Evolutionary conservation across 768 basidiomycete genomes (phyloP).

Genomic region (Termitomyces titanicus): DNA sequence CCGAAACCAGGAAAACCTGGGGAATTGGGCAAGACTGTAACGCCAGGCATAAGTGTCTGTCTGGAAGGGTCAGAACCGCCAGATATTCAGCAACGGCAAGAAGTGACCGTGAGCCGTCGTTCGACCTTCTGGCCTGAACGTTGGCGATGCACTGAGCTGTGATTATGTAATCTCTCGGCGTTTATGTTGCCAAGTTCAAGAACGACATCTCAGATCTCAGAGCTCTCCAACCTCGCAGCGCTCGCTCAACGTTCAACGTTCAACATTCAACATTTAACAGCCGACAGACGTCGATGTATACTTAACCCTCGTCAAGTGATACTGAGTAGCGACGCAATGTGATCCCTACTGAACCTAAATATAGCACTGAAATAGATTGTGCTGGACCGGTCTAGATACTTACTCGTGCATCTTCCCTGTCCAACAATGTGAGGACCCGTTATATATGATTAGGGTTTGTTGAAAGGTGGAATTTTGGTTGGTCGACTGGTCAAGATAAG

Average conservation of each 20-base stretch:
- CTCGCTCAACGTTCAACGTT: too few species aligned
- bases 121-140: neutral
- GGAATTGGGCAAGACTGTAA: constrained; percentile 23
- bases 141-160: too few species aligned
- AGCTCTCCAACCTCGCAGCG: too few species aligned
- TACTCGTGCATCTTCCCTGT: neutral
- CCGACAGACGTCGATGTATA: neutral
- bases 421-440: neutral
- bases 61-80: constrained; percentile 8
- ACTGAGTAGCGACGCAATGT: neutral
- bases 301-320: neutral
- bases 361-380: neutral
- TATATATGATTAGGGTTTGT: too few species aligned
- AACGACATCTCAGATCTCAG: too few species aligned
- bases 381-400: too few species aligned
- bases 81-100: constrained; percentile 6
- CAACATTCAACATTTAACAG: too few species aligned
- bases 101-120: constrained; percentile 1
- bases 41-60: constrained; percentile 23
- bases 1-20: constrained; percentile 24
- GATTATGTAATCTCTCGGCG: constrained; percentile 8
- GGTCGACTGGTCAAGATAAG: neutral
- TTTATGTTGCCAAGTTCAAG: too few species aligned
- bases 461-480: too few species aligned
- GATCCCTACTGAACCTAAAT: neutral